These are phyloP conservation scores for Stenogyne calaminthoides DNA, from an alignment of 305 asterid genomes.

Conservation along the genomic window DNA sequence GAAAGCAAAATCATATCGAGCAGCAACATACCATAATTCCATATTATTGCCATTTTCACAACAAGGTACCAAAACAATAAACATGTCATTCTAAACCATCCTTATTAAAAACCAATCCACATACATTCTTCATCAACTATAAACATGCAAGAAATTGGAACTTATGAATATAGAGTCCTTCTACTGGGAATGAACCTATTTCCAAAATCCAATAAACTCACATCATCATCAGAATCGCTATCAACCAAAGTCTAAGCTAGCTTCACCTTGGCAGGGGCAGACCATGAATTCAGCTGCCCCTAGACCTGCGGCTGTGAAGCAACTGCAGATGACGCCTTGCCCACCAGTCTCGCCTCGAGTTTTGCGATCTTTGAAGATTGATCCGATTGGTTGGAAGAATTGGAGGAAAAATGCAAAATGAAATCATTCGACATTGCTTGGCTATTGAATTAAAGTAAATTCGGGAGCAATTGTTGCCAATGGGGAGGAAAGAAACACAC, in stretches of 20 bases:
- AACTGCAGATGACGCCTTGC: conserved; percentile 64
- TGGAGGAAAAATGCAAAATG: conserved; percentile 76
- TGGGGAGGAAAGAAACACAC: conserved; percentile 28
- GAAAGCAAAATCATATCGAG: conserved; percentile 10
- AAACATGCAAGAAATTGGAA: conserved; percentile 23
- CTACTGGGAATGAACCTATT: neutral
- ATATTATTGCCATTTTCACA: conserved; percentile 4
- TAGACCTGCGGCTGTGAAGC: conserved; percentile 41
- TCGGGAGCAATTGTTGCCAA: conserved; percentile 30
- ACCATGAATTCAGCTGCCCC: conserved; percentile 55
- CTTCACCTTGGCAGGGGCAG: conserved; percentile 51
- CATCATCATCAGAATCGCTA: conserved; percentile 83
- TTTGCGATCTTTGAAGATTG: conserved; percentile 81
- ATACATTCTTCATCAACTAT: conserved; percentile 6
- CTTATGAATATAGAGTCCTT: neutral
- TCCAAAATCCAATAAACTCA: conserved; percentile 44
- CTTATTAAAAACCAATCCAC: neutral
- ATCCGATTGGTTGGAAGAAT: conserved; percentile 94
- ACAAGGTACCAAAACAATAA: neutral
- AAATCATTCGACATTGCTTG: conserved; percentile 79
- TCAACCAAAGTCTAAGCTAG: conserved; percentile 56
- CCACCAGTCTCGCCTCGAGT: conserved; percentile 92
- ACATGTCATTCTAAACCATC: conserved; percentile 16
- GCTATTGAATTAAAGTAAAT: conserved; percentile 30
- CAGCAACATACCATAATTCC: conserved; percentile 24